Evolutionary conservation across 2,329 filamentous ascomycete species (phyloP), one percentile per base, ranked within the genome.

Genomic region (Aspergillus persii): DNA sequence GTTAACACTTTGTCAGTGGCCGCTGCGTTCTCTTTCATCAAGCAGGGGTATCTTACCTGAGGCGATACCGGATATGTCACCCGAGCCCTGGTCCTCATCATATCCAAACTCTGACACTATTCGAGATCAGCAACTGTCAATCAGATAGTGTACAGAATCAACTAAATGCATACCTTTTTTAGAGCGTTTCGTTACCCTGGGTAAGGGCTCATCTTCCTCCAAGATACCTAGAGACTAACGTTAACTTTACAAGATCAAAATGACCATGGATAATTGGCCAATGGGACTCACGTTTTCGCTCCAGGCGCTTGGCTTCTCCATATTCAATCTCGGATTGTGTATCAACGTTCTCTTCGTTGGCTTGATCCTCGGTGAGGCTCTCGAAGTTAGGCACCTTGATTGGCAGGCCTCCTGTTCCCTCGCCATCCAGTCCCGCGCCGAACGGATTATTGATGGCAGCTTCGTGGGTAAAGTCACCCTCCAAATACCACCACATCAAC

Each of bases 401-500:
- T 23, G 79, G 80, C 49, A 81, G 63, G 5, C 75, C 77, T 9
- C 72, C 77, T 4, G 74, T 70, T 8, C 73, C 76, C 54, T 80
- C 76, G 30, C 76, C 77, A 51, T 77, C 75, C 41, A 76, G 62
- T 12, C 79, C 79, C 2, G 77, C 74, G 0, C 95, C 95, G 68
- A 97, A 99, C 0, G 95, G 95, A 69, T 99, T 99, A 67, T 91
- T 89, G 51, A 91, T 84, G 49, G 92, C 94, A 57, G 91, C 92
- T 69, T 96, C 91, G 67, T 89, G 87, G 0, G 91, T 91, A 67
- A 97, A 98, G 73, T 97, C 92, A 30, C 93, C 96, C 74, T 99
- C 95, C 18, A 99, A 84, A 71, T 99, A 98, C 81, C 95, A 97
- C 95, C 95, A 99, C 87, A 99, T 96, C 63, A 99, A 81, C 95